These are phyloP conservation scores for Liquidambar formosana DNA, from an alignment of 164 flowering plant genomes.

Conservation along the genomic window DNA sequence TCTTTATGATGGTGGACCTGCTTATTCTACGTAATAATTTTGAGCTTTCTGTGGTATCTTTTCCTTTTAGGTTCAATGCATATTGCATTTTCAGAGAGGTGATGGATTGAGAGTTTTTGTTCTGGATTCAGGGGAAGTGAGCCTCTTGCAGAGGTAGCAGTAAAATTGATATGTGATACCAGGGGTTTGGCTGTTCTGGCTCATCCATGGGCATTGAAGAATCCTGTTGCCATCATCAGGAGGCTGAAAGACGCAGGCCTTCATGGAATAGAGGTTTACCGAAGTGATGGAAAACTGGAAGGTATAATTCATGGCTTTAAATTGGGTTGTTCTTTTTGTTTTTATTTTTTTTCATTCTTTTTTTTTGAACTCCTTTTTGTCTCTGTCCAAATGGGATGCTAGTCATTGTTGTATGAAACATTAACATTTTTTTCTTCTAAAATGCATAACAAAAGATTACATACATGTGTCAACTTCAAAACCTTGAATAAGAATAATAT, in stretches of 20 bases:
- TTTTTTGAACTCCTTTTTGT: no score
- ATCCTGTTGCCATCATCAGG: constrained; percentile 60
- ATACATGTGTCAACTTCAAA: no score
- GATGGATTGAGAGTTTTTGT: not conserved
- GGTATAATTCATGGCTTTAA: constrained; percentile 33
- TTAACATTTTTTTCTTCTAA: no score
- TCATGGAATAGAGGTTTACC: constrained; percentile 85
- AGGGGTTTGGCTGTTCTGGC: constrained; percentile 82
- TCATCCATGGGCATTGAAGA: constrained; percentile 93
- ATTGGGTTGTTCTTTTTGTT: not conserved
- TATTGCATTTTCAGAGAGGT: constrained; percentile 3
- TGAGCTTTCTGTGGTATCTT: not conserved
- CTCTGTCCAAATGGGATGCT: no score
- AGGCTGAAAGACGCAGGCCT: constrained; percentile 82
- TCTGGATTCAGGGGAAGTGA: constrained; percentile 70
- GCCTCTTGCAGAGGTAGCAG: constrained; percentile 76
- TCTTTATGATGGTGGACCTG: constrained; percentile 94
- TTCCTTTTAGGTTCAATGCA: not conserved
- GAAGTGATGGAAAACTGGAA: constrained; percentile 85
- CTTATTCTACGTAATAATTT: constrained; percentile 74
- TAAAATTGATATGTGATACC: constrained; percentile 63
- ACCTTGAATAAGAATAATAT: no score
- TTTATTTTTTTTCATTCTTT: no score
- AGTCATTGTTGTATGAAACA: no score
- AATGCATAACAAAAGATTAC: no score